A percentile compares a stretch with the other conserved stretches of the same genome.
These are phyloP conservation scores for Candida tetrigidarum DNA, from an alignment of 1,139 yeast species.

Conservation along the genomic window DNA sequence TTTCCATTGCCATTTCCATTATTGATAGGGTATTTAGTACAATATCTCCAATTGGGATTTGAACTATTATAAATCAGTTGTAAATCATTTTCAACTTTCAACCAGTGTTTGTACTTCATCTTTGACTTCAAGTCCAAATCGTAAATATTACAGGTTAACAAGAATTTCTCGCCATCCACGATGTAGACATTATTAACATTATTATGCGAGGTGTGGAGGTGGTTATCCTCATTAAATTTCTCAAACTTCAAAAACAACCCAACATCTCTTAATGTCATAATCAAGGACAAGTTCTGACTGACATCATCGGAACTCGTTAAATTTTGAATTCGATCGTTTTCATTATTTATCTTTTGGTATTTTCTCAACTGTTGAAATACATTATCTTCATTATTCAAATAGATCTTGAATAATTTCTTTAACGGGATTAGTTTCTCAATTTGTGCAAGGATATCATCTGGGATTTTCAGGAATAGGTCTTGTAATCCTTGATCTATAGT, in stretches of 20 bases:
- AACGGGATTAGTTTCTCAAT: slow-evolving; percentile 36
- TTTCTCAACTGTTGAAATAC: slow-evolving; percentile 43
- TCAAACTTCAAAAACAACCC: slow-evolving; percentile 52
- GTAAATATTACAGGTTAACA: slow-evolving; percentile 44
- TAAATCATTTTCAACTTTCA: slow-evolving; percentile 38
- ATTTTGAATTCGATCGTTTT: slow-evolving; percentile 38
- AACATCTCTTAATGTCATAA: slow-evolving; percentile 62
- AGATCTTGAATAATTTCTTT: slow-evolving; percentile 29
- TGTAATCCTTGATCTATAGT: slow-evolving; percentile 38
- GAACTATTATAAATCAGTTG: slow-evolving; percentile 39
- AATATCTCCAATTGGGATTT: slow-evolving; percentile 42
- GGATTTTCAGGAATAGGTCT: slow-evolving; percentile 38
- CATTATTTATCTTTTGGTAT: slow-evolving; percentile 39
- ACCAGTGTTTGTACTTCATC: slow-evolving; percentile 47
- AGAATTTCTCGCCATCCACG: slow-evolving; percentile 22
- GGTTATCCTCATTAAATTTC: slow-evolving; percentile 32
- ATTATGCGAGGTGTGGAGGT: slow-evolving; percentile 39
- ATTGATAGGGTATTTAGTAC: slow-evolving; percentile 22
- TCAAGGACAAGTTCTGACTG: slow-evolving; percentile 44
- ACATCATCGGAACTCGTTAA: slow-evolving; percentile 46
- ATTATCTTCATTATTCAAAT: slow-evolving; percentile 34
- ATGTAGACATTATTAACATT: slow-evolving; percentile 35
- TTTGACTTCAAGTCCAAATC: slow-evolving; percentile 50
- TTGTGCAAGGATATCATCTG: slow-evolving; percentile 23
- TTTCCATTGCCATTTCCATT: neutral